Conservation (phyloP, 257 asterid genomes). For the Solanum medicagineum region DNA sequence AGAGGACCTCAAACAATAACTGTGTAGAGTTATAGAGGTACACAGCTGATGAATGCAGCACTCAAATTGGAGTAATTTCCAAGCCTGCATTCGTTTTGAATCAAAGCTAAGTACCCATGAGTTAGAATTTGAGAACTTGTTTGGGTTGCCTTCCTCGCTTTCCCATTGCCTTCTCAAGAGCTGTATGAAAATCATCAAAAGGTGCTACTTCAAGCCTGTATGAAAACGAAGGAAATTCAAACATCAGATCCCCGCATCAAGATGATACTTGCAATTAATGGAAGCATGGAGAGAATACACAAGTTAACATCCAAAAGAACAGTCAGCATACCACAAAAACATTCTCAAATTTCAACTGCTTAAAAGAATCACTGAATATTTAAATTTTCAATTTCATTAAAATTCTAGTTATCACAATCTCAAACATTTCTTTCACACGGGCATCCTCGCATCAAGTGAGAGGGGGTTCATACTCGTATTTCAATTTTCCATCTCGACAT, state of each 20-base stretch:
- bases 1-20: background rate
- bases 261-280: background rate
- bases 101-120: background rate
- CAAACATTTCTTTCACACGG: background rate
- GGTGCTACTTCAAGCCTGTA: constrained; percentile 81
- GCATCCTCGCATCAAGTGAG: background rate
- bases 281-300: too few species aligned
- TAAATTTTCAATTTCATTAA: background rate
- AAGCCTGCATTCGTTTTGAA: background rate
- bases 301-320: too few species aligned
- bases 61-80: background rate
- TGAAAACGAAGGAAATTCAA: background rate
- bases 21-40: background rate
- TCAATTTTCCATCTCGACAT: constrained; percentile 54
- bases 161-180: constrained; percentile 80
- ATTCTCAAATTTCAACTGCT: background rate
- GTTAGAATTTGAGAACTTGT: constrained; percentile 66
- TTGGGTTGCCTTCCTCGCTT: constrained; percentile 87
- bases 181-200: constrained; percentile 46
- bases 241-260: background rate
- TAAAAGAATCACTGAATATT: background rate
- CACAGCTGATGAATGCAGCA: background rate
- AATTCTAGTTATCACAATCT: background rate
- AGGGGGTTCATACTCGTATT: constrained; percentile 49
- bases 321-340: background rate